Base-by-base conservation (phyloP, 1,139 yeast genomes). In the Chernovozyma aurita region DNA sequence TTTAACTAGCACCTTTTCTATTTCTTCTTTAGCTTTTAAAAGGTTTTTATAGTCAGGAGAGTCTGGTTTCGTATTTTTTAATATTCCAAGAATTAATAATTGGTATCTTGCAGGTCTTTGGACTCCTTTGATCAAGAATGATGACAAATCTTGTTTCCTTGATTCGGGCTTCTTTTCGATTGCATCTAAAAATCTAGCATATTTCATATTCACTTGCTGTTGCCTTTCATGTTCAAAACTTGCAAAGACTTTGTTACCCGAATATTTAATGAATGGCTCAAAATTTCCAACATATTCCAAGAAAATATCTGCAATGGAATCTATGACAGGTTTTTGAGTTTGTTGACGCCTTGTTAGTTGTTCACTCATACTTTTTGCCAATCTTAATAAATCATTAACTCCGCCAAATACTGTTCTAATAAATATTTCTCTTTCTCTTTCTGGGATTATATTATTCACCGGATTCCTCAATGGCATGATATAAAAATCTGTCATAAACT, bases 41-140 rank as follows among this genome's bases (percentile, higher is more conserved):
- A 92, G 67, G 47, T 80, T 78, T 41, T 78, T 80, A 49, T 77
- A 73, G 53, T 92, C 98, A 12, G 87, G 80, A 20, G 81, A 76
- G 28, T 77, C 85, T 12, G 83, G 83, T 36, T 73, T 76, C 0
- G 97, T 87, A 45, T 81, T 77, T 55, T 92, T 92, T 45, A 86
- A 67, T 24, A 94, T 85, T 28, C 95, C 95, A 38, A 80, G 83
- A 22, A 92, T 70, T 40, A 92, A 70, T 40, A 92, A 66, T 45
- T 95, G 96, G 59, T 94, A 92, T 48, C 97, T 73, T 9, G 97
- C 97, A 20, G 97, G 88, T 57, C 98, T 77, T 21, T 96, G 92
- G 3, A 95, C 92, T 37, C 97, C 97, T 53, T 92, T 95, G 9
- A 96, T 87, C 49, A 92, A 70, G 53, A 88, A 94, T 1, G 97